A percentile compares a stretch with the other conserved stretches of the same genome.
These are phyloP conservation scores for Orbilia javanica DNA, from an alignment of 2,329 filamentous ascomycete species.

Conservation along the genomic window DNA sequence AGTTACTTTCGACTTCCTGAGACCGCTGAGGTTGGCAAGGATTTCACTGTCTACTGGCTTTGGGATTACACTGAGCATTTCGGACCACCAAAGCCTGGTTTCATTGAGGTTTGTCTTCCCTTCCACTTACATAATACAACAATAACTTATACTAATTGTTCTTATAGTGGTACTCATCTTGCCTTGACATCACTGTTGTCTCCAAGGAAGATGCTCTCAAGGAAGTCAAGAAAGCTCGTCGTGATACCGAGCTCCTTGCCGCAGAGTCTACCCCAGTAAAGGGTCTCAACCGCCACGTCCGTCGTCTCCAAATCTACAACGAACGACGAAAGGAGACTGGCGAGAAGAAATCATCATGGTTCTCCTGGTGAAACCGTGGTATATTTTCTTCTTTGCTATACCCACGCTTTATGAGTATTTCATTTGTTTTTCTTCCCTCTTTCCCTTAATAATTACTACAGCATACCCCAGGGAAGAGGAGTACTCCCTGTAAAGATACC, in stretches of 20 bases:
- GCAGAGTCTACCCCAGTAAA: constrained; percentile 13
- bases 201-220: neutral
- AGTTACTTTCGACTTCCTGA: constrained; percentile 81
- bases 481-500: constrained; percentile 13
- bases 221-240: constrained; percentile 6
- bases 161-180: constrained; percentile 61
- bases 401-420: neutral
- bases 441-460: neutral
- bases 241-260: constrained; percentile 1
- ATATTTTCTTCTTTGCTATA: neutral
- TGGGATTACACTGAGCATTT: constrained; percentile 76
- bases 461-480: neutral
- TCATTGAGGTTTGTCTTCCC: constrained; percentile 48
- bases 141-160: neutral
- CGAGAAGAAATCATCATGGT: constrained; percentile 32
- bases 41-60: constrained; percentile 91
- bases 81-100: constrained; percentile 52
- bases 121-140: neutral
- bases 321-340: neutral
- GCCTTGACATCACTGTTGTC: constrained; percentile 60
- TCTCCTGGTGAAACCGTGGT: constrained; percentile 22
- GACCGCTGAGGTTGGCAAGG: constrained; percentile 73
- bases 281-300: constrained; percentile 41
- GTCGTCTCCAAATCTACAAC: constrained; percentile 40
- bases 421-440: neutral